Evolutionary conservation across 805 yeast species (phyloP).

Genomic region (Nakazawaea ambrosiae): DNA sequence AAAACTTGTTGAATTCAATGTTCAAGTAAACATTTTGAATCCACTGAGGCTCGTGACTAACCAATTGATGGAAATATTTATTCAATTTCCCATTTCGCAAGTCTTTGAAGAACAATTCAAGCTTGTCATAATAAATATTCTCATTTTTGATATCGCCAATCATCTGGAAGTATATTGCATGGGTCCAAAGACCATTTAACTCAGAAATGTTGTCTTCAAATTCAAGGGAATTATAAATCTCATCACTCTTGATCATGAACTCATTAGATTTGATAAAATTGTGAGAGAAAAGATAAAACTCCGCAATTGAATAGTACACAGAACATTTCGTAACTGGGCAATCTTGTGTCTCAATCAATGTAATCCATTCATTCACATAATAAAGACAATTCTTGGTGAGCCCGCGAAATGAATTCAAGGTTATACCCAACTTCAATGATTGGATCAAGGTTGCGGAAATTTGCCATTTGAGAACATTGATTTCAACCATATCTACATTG

Average conservation of each 20-base stretch:
- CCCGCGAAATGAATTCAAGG: conserved; percentile 40
- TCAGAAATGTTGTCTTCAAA: conserved; percentile 14
- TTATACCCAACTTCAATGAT: conserved; percentile 33
- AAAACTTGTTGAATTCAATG: conserved; percentile 14
- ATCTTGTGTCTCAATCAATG: conserved; percentile 25
- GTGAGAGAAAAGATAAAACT: conserved; percentile 16
- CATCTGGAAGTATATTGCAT: conserved; percentile 16
- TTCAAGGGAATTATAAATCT: conserved; percentile 10
- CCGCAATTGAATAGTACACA: conserved; percentile 16
- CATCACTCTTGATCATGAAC: conserved; percentile 10
- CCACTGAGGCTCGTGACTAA: conserved; percentile 9
- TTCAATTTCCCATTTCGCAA: conserved; percentile 4
- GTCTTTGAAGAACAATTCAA: conserved; percentile 2
- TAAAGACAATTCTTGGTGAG: conserved; percentile 51
- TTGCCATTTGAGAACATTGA: conserved; percentile 27
- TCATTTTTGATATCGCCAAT: conserved; percentile 10
- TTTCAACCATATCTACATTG: conserved; percentile 15
- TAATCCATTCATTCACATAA: conserved; percentile 43
- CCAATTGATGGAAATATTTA: conserved; percentile 14
- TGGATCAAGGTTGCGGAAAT: conserved; percentile 27
- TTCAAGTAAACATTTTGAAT: conserved; percentile 5
- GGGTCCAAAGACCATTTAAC: conserved; percentile 12
- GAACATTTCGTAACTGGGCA: conserved; percentile 21
- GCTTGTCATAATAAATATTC: conserved; percentile 4
- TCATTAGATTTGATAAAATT: conserved; percentile 12